phyloP scores from a whole-genome alignment of 1,139 yeast genomes.

The Saccharomyces hybrid region DNA sequence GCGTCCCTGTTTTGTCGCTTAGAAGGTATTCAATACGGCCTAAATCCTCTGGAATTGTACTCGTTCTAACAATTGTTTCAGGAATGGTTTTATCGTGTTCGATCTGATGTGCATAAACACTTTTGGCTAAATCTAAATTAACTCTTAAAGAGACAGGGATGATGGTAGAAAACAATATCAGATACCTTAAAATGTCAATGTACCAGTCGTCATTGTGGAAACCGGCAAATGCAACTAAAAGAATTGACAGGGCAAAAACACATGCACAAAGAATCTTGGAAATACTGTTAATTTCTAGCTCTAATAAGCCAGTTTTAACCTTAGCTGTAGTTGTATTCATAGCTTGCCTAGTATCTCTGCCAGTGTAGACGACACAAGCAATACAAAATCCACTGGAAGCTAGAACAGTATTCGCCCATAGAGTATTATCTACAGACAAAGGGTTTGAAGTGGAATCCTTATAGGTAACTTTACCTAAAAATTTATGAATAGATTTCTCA shows the following conservation, averaged over 20 bases:
- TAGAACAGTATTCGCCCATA: conserved; percentile 97
- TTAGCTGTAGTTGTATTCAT: conserved; percentile 85
- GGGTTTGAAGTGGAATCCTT: conserved; percentile 51
- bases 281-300: conserved; percentile 79
- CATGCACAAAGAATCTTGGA: conserved; percentile 85
- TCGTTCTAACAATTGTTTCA: conserved; percentile 87
- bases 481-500: conserved; percentile 71
- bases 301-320: conserved; percentile 86
- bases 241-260: conserved; percentile 71
- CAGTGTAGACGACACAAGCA: conserved; percentile 86
- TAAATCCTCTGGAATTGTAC: conserved; percentile 95
- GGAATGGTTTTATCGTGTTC: conserved; percentile 78
- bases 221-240: conserved; percentile 74
- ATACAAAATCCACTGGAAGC: conserved; percentile 82
- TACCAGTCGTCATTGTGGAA: conserved; percentile 71
- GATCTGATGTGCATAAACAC: conserved; percentile 92
- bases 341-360: conserved; percentile 87
- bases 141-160: conserved; percentile 95
- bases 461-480: conserved; percentile 62
- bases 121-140: conserved; percentile 88
- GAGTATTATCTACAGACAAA: conserved; percentile 77
- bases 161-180: conserved; percentile 87
- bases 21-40: conserved; percentile 91
- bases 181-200: conserved; percentile 78
- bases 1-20: conserved; percentile 94